phyloP scores from a whole-genome alignment of 108 stramenopile genomes.

The Cyclostephanos tholiformis region DNA sequence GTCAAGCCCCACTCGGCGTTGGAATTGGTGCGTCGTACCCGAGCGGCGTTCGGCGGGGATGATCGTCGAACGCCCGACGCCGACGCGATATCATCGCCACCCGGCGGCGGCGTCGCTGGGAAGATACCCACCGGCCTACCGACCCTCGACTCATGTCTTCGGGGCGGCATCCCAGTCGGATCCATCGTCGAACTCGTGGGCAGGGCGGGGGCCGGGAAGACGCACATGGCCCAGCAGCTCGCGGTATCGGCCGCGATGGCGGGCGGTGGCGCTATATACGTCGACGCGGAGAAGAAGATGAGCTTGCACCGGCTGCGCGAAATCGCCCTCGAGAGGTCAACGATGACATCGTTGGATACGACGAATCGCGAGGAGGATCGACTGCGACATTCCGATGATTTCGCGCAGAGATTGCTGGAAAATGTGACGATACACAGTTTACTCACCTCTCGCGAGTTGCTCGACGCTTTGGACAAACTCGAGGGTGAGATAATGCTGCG shows the following conservation, averaged over 20 bases:
- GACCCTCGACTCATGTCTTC: slow-evolving; percentile 59
- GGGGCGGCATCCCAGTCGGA: slow-evolving; percentile 69
- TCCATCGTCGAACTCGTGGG: slow-evolving; percentile 79
- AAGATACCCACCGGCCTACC: slow-evolving; percentile 63
- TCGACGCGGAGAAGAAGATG: slow-evolving; percentile 85
- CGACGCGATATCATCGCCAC: neutral
- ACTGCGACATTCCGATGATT: slow-evolving; percentile 11
- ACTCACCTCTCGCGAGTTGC: slow-evolving; percentile 57
- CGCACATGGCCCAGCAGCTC: slow-evolving; percentile 78
- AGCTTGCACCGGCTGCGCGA: slow-evolving; percentile 65
- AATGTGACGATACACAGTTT: slow-evolving; percentile 72
- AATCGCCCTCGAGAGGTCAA: slow-evolving; percentile 42
- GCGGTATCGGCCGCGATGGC: slow-evolving; percentile 63
- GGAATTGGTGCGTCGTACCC: slow-evolving; percentile 26
- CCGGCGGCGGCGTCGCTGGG: neutral
- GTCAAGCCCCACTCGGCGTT: slow-evolving; percentile 45
- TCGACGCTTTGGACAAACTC: slow-evolving; percentile 43
- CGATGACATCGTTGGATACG: neutral
- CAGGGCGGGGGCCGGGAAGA: slow-evolving; percentile 78
- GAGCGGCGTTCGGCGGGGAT: neutral
- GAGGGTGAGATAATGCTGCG: slow-evolving; percentile 72
- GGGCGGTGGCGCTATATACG: slow-evolving; percentile 67
- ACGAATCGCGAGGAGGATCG: neutral
- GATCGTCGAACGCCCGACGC: no score
- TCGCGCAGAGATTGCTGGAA: slow-evolving; percentile 50